Percentiles rank a stretch among this genome's conserved stretches.
These are phyloP conservation scores for Trametopsis cervina DNA, from an alignment of 768 basidiomycete genomes.

Conservation along the genomic window DNA sequence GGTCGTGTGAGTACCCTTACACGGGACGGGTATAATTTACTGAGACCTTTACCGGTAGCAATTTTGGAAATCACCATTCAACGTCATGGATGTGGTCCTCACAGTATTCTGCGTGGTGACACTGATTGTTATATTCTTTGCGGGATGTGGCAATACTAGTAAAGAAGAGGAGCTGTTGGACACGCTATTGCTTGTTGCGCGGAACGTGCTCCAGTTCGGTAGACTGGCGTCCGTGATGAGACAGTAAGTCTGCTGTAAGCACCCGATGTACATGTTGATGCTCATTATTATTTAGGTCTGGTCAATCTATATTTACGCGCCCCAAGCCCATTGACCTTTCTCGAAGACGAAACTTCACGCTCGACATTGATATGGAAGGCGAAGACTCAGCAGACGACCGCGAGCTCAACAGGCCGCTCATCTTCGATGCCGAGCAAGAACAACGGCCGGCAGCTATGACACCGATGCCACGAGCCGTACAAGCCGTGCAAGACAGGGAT, in stretches of 20 bases:
- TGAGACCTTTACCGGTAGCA: slow-evolving; percentile 42
- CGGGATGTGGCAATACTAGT: slow-evolving; percentile 74
- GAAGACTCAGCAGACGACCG: slow-evolving; percentile 47
- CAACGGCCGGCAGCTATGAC: slow-evolving; percentile 29
- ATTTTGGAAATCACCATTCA: slow-evolving; percentile 96
- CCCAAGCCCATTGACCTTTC: slow-evolving; percentile 84
- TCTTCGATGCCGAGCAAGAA: slow-evolving; percentile 54
- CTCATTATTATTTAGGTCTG: slow-evolving; percentile 46
- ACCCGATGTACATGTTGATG: background rate
- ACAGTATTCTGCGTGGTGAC: slow-evolving; percentile 89
- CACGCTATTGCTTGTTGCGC: slow-evolving; percentile 83
- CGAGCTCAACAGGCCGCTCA: slow-evolving; percentile 52
- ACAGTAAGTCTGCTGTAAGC: slow-evolving; percentile 52
- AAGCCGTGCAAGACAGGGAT: slow-evolving; percentile 51
- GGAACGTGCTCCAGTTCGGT: slow-evolving; percentile 90
- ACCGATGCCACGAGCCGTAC: slow-evolving; percentile 55
- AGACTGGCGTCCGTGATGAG: slow-evolving; percentile 90
- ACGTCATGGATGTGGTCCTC: slow-evolving; percentile 81
- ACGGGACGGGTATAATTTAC: background rate
- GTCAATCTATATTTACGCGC: slow-evolving; percentile 81
- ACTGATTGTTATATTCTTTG: slow-evolving; percentile 79
- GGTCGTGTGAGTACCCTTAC: slow-evolving; percentile 60
- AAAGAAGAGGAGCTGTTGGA: slow-evolving; percentile 94
- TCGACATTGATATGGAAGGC: slow-evolving; percentile 72
- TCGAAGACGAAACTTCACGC: slow-evolving; percentile 54